Evolutionary conservation across 805 yeast genomes (phyloP), one percentile per base, ranked within the genome.

Genomic region (Ogataea nitratoaversa): DNA sequence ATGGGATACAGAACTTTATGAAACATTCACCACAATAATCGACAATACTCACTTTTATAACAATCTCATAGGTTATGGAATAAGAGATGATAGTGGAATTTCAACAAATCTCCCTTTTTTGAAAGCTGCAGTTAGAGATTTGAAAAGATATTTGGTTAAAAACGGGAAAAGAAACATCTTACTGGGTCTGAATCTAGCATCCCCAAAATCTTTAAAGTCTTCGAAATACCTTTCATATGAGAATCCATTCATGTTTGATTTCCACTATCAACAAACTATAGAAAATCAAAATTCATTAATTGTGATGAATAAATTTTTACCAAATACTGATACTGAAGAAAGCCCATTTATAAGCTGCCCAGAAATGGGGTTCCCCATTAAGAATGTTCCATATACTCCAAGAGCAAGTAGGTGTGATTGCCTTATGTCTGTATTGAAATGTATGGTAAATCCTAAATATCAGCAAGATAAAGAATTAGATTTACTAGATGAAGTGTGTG

Each of bases 121-220:
- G 39, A 90, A 89, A 71, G 95, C 96, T 8, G 93, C 95, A 8
- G 72, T 89, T 41, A 79, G 96, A 61, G 97, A 90, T 62, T 70
- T 76, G 51, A 89, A 87, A 66, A 59, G 69, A 22, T 86, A 91
- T 65, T 78, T 90, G 52, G 63, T 37, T 3, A 25, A 38, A 14
- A 57, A 56, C 36, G 48, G 54, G 4, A 63, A 62, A 48, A 52
- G 72, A 37, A 22, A 44, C 3, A 57, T 68, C 14, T 72, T 74
- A 1, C 53, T 71, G 13, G 77, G 76, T 1, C 23, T 55, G 6
- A 27, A 41, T 14, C n/a, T 47, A 9, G 5, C 13, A 5, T 22
- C 19, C 13, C 19, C 17, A 7, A 3, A 23, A 30, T 23, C 27
- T 20, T 14, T 17, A 11, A n/a, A 19, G 24, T 19, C 31, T 5